Evolutionary conservation across 352 stramenopile genomes (phyloP).

Genomic region (Phytophthora pistaciae): DNA sequence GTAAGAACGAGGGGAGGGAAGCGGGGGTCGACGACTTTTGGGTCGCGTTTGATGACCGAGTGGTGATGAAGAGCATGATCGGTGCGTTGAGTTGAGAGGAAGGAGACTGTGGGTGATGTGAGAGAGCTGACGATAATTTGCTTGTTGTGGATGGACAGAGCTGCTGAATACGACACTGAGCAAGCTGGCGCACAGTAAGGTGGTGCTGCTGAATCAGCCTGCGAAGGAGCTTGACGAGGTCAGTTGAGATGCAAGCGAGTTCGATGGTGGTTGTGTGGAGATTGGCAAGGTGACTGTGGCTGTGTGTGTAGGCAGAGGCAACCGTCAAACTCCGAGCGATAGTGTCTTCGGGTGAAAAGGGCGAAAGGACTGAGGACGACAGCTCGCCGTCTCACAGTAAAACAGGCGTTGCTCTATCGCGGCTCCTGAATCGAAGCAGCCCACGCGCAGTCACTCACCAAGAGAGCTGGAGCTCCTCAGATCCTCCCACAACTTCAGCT

Average conservation of each 20-base stretch:
- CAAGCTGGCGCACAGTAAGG: slow-evolving; percentile 65
- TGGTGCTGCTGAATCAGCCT: slow-evolving; percentile 62
- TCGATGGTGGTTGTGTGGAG: not conserved
- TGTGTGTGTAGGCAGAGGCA: slow-evolving; percentile 28
- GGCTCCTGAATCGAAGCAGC: slow-evolving; percentile 49
- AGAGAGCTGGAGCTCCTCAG: slow-evolving; percentile 18
- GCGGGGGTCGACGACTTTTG: slow-evolving; percentile 68
- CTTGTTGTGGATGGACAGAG: slow-evolving; percentile 36
- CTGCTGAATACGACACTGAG: slow-evolving; percentile 78
- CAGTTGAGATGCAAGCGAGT: not conserved
- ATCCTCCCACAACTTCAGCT: slow-evolving; percentile 20
- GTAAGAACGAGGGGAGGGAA: not conserved
- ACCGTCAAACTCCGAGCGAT: slow-evolving; percentile 29
- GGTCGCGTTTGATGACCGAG: slow-evolving; percentile 67
- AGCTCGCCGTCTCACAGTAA: slow-evolving; percentile 1
- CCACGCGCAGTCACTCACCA: slow-evolving; percentile 4
- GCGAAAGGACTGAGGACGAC: not conserved
- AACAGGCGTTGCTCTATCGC: slow-evolving; percentile 11
- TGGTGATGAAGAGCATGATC: slow-evolving; percentile 81
- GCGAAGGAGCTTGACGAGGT: slow-evolving; percentile 54
- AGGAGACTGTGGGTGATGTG: not conserved
- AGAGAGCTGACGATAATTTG: not conserved
- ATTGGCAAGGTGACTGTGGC: not conserved
- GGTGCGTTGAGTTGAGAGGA: slow-evolving; percentile 33
- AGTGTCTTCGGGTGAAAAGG: not conserved